These are phyloP conservation scores for Tulasnella calospora DNA, from an alignment of 768 basidiomycete genomes.

Conservation along the genomic window DNA sequence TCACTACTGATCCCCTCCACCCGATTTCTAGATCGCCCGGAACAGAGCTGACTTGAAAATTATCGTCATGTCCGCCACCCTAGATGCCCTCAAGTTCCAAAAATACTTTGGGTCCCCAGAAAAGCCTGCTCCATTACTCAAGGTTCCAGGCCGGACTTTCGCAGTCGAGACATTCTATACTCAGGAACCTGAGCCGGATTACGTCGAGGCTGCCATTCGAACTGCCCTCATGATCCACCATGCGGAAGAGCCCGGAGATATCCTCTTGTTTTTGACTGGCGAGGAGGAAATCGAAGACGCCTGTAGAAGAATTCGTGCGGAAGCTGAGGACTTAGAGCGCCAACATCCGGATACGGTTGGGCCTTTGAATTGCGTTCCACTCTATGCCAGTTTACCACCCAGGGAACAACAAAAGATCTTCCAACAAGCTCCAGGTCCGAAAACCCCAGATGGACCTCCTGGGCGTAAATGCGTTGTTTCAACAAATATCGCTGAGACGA, in stretches of 20 bases:
- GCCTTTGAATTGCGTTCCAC: conserved; percentile 81
- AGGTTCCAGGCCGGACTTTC: conserved; percentile 88
- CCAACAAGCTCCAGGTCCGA: conserved; percentile 71
- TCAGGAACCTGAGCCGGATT: conserved; percentile 88
- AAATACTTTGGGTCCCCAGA: conserved; percentile 67
- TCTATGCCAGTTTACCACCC: conserved; percentile 93
- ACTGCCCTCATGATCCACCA: conserved; percentile 97
- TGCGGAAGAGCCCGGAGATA: conserved; percentile 87
- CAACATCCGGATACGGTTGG: conserved; percentile 72
- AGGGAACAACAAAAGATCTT: conserved; percentile 96
- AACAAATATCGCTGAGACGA: conserved; percentile 97
- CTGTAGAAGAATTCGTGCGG: conserved; percentile 85
- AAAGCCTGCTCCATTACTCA: conserved; percentile 68
- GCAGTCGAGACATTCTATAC: conserved; percentile 96
- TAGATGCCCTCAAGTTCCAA: conserved; percentile 95
- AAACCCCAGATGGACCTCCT: conserved; percentile 60
- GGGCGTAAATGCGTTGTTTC: conserved; percentile 93
- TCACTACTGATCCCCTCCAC: not conserved
- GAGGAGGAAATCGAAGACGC: conserved; percentile 98
- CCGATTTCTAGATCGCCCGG: conserved; percentile 50
- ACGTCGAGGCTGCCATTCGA: conserved; percentile 93
- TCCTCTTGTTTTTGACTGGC: conserved; percentile 92
- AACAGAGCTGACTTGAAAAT: conserved; percentile 86
- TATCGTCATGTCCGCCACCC: conserved; percentile 97
- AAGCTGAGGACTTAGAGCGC: conserved; percentile 77